A percentile compares a stretch with the other conserved stretches of the same genome.
phyloP scores from a whole-genome alignment of 2,329 filamentous ascomycete genomes.

The Ophiosphaerella narmari region DNA sequence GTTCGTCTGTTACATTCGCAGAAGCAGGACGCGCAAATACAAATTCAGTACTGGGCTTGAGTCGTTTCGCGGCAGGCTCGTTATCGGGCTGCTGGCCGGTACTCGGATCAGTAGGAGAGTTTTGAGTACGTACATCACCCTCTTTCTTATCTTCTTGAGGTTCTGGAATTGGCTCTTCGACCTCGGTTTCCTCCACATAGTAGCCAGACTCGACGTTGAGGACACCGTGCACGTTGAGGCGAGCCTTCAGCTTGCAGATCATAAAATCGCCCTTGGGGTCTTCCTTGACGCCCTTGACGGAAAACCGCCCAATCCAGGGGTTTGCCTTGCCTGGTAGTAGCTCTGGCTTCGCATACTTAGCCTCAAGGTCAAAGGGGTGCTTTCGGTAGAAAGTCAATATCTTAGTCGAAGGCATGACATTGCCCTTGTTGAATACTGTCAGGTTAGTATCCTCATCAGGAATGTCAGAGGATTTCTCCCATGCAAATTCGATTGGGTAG shows the following conservation, averaged over 20 bases:
- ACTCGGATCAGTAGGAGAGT: slow-evolving; percentile 27
- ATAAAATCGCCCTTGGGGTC: slow-evolving; percentile 96
- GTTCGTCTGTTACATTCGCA: slow-evolving; percentile 24
- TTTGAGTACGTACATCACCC: slow-evolving; percentile 67
- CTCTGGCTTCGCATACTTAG: slow-evolving; percentile 87
- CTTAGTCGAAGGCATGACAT: slow-evolving; percentile 96
- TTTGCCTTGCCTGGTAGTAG: slow-evolving; percentile 84
- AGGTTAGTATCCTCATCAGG: slow-evolving; percentile 97
- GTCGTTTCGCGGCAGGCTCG: slow-evolving; percentile 40
- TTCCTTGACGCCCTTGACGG: slow-evolving; percentile 95
- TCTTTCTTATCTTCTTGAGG: slow-evolving; percentile 65
- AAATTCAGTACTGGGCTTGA: slow-evolving; percentile 29
- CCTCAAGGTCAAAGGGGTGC: slow-evolving; percentile 95
- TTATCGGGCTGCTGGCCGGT: slow-evolving; percentile 24
- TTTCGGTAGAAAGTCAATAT: slow-evolving; percentile 99
- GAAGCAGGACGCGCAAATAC: slow-evolving; percentile 35
- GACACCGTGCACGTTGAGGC: slow-evolving; percentile 93
- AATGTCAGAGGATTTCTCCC: slow-evolving; percentile 98
- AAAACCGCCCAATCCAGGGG: slow-evolving; percentile 97
- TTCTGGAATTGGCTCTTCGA: slow-evolving; percentile 87
- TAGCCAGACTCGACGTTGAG: slow-evolving; percentile 97
- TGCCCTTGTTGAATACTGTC: slow-evolving; percentile 96
- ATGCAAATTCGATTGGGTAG: slow-evolving; percentile 98
- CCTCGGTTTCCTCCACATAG: slow-evolving; percentile 96
- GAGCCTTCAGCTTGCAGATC: slow-evolving; percentile 99